phyloP scores from a whole-genome alignment of 495 filamentous ascomycete genomes.

The Hypomontagnella submonticulosa region DNA sequence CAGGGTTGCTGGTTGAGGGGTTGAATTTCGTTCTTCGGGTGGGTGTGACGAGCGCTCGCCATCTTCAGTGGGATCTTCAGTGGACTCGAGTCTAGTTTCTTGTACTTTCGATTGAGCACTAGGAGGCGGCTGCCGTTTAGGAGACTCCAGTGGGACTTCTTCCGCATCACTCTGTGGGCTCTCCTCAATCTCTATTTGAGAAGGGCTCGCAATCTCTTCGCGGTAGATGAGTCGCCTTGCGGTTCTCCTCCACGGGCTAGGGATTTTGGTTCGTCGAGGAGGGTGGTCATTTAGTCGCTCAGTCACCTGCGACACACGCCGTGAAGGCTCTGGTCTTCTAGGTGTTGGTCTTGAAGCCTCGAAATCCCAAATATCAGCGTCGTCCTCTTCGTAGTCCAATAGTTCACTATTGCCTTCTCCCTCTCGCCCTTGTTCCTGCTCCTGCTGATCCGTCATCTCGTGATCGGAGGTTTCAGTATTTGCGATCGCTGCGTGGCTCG shows the following conservation, averaged over 20 bases:
- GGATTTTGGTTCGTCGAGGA: slow-evolving; percentile 54
- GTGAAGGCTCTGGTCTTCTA: slow-evolving; percentile 40
- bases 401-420: slow-evolving; percentile 19
- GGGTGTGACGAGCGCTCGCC: slow-evolving; percentile 11
- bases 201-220: slow-evolving; percentile 46
- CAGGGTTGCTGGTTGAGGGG: no score
- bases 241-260: slow-evolving; percentile 58
- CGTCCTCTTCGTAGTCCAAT: slow-evolving; percentile 46
- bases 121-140: slow-evolving; percentile 22
- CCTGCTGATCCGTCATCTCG: slow-evolving; percentile 16
- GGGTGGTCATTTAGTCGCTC: slow-evolving; percentile 31
- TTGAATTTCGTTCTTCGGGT: slow-evolving; percentile 4
- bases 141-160: slow-evolving; percentile 15
- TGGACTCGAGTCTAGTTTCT: slow-evolving; percentile 8
- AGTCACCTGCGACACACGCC: slow-evolving; percentile 31
- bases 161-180: slow-evolving; percentile 45
- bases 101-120: slow-evolving; percentile 23
- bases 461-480: slow-evolving; percentile 14
- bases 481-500: background rate
- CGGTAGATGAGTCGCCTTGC: slow-evolving; percentile 46
- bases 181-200: slow-evolving; percentile 53
- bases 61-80: background rate
- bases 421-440: slow-evolving; percentile 16
- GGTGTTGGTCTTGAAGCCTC: slow-evolving; percentile 56
- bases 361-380: slow-evolving; percentile 60